A percentile compares a stretch with the other conserved stretches of the same genome.
These are phyloP conservation scores for Cryptococcus sp. DNA, from an alignment of 1,284 basidiomycete genomes.

Conservation along the genomic window DNA sequence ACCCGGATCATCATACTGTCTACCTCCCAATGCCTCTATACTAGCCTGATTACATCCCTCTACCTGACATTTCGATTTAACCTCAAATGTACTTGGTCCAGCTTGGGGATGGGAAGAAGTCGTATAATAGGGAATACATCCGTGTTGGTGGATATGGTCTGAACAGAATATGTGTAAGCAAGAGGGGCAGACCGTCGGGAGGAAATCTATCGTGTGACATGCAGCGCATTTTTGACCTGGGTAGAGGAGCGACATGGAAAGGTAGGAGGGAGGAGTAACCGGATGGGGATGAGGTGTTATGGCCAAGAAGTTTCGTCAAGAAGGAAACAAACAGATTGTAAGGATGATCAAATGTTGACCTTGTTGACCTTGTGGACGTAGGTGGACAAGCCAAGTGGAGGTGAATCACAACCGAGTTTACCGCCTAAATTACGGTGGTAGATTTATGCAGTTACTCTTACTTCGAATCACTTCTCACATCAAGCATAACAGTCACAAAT, in stretches of 20 bases:
- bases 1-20: conserved; percentile 4
- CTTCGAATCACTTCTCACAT: no score
- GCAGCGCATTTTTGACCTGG: conserved; percentile 27
- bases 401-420: no score
- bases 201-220: conserved; percentile 38
- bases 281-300: neutral
- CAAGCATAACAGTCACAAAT: no score
- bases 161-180: conserved; percentile 31
- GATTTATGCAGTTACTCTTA: no score
- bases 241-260: conserved; percentile 28
- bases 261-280: neutral
- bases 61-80: conserved; percentile 19
- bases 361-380: no score
- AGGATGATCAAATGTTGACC: no score
- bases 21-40: conserved; percentile 33
- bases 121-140: conserved; percentile 9
- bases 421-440: no score
- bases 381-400: no score
- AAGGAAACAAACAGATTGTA: no score
- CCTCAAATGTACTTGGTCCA: conserved; percentile 6
- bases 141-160: conserved; percentile 29
- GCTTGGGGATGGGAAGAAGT: conserved; percentile 2
- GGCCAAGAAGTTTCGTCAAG: neutral
- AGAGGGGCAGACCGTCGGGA: conserved; percentile 31
- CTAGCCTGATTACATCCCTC: conserved; percentile 26